These are phyloP conservation scores for Coniochaeta ligniaria DNA, from an alignment of 2,329 filamentous ascomycete genomes.

Conservation along the genomic window DNA sequence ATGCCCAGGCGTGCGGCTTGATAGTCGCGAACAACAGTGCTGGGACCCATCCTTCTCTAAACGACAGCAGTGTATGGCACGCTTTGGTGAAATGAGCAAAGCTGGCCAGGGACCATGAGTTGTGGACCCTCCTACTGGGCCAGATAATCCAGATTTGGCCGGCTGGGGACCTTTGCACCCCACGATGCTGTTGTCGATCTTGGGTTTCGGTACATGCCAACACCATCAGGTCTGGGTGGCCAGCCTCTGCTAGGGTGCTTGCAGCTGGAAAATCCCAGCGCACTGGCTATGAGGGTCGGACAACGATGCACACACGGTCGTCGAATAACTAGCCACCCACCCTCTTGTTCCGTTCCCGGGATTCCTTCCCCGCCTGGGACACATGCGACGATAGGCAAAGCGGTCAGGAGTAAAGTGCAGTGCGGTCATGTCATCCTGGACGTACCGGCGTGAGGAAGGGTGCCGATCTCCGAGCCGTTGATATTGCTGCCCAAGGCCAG, in stretches of 20 bases:
- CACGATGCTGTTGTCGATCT: conserved; percentile 27
- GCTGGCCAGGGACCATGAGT: conserved; percentile 9
- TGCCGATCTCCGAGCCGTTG: conserved; percentile 1
- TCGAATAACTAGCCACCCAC: background rate
- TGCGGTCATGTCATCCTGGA: background rate
- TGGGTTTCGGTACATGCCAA: conserved; percentile 7
- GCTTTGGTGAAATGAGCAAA: conserved; percentile 17
- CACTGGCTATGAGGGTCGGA: background rate
- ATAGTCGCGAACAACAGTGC: conserved; percentile 10
- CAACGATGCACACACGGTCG: background rate
- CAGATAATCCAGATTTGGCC: conserved; percentile 21
- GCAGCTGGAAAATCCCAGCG: background rate
- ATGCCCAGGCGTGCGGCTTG: conserved; percentile 9
- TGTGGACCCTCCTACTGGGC: conserved; percentile 20
- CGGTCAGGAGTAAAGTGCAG: background rate
- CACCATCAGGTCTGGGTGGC: background rate
- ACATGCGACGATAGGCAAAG: background rate
- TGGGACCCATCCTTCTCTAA: conserved; percentile 13
- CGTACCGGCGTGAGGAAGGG: background rate
- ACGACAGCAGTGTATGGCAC: conserved; percentile 18
- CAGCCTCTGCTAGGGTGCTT: background rate
- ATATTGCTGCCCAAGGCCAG: conserved; percentile 8
- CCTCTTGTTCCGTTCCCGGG: background rate
- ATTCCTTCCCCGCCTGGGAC: background rate
- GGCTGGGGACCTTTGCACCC: conserved; percentile 18